Conservation (phyloP, 176 grass and related monocot species). For the Ampelocalamus luodianensis region DNA sequence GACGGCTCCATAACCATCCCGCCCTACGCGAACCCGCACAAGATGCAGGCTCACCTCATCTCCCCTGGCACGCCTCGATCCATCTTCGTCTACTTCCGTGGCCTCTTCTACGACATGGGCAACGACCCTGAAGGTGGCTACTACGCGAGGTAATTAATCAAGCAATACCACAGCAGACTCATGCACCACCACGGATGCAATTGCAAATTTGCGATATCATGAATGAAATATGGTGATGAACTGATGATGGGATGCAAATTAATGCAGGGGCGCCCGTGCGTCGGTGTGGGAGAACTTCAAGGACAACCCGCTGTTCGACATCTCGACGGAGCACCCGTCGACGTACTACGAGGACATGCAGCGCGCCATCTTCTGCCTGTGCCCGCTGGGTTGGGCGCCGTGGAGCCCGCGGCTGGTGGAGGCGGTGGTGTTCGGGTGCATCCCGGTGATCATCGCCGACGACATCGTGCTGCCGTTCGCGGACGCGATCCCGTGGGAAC, state of each 20-base stretch:
- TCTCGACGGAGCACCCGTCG: conserved; percentile 70
- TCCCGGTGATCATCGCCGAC: conserved; percentile 83
- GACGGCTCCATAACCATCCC: conserved; percentile 58
- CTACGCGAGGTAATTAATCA: conserved; percentile 50
- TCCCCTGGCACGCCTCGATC: conserved; percentile 57
- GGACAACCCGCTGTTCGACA: conserved; percentile 81
- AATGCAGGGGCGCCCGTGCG: conserved; percentile 54
- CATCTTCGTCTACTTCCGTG: conserved; percentile 72
- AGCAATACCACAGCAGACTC: background rate
- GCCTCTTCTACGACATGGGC: conserved; percentile 64
- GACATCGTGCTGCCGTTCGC: conserved; percentile 73
- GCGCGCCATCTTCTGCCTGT: conserved; percentile 75
- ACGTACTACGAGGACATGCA: conserved; percentile 92
- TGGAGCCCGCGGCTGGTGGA: conserved; percentile 79
- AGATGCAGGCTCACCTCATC: conserved; percentile 64
- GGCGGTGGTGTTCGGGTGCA: conserved; percentile 75
- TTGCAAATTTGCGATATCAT: background rate
- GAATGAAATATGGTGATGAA: background rate
- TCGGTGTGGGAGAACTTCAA: conserved; percentile 78
- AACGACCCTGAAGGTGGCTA: conserved; percentile 71
- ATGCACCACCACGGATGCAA: background rate
- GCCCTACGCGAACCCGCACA: conserved; percentile 63
- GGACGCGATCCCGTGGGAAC: conserved; percentile 69
- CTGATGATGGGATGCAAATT: background rate
- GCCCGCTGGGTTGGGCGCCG: conserved; percentile 77